phyloP scores from a whole-genome alignment of 495 filamentous ascomycete species.

The Podospora pseudoanserina region DNA sequence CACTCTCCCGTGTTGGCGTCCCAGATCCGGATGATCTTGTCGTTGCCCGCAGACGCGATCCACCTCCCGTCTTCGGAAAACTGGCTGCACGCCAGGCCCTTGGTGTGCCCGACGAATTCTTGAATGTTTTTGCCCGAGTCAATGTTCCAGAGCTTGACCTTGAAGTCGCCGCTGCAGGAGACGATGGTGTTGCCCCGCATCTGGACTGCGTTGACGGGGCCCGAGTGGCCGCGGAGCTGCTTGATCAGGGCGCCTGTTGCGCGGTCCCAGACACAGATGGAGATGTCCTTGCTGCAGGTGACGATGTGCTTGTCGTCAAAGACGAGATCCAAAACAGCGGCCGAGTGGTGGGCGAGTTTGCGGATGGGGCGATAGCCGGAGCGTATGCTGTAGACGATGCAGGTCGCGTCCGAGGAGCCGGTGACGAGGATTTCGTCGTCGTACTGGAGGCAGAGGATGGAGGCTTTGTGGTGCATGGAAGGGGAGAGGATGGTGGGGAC shows the following conservation, averaged over 20 bases:
- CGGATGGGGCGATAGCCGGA: slow-evolving; percentile 71
- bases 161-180: slow-evolving; percentile 86
- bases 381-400: slow-evolving; percentile 85
- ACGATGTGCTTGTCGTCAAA: slow-evolving; percentile 91
- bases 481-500: slow-evolving; percentile 47
- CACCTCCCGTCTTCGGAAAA: slow-evolving; percentile 87
- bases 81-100: slow-evolving; percentile 91
- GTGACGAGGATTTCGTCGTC: slow-evolving; percentile 90
- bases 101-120: slow-evolving; percentile 80
- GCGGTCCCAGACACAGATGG: slow-evolving; percentile 90
- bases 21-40: slow-evolving; percentile 89
- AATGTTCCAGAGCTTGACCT: slow-evolving; percentile 92
- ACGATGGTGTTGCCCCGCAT: slow-evolving; percentile 87
- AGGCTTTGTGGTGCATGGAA: slow-evolving; percentile 69
- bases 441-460: slow-evolving; percentile 91
- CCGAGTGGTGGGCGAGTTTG: slow-evolving; percentile 70
- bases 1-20: slow-evolving; percentile 85
- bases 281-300: slow-evolving; percentile 91
- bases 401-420: slow-evolving; percentile 85
- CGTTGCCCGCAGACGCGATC: slow-evolving; percentile 90
- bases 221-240: slow-evolving; percentile 75
- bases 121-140: slow-evolving; percentile 77
- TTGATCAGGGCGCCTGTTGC: slow-evolving; percentile 66
- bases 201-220: slow-evolving; percentile 94
- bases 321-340: slow-evolving; percentile 87